Conservation (phyloP, 129 eudicot genomes). For the Rutidosis leptorrhynchoides region DNA sequence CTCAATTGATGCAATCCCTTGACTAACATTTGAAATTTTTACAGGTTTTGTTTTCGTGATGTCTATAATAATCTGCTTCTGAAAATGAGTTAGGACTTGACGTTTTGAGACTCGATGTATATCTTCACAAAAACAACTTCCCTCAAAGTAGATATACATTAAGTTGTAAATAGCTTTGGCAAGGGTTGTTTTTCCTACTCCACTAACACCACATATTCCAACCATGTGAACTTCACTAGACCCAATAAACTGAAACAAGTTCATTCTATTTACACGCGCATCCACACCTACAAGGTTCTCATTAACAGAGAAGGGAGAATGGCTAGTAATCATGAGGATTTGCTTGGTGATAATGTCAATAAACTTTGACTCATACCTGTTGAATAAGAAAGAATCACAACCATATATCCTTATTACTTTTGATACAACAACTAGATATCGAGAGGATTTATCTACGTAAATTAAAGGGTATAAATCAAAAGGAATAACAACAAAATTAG, state of each 20-base stretch:
- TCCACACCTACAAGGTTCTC: neutral
- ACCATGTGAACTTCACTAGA: neutral
- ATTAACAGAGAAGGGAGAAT: neutral
- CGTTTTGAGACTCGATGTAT: no score
- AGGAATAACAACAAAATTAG: no score
- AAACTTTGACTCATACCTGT: neutral
- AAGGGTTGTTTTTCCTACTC: constrained; percentile 12
- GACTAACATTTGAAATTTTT: constrained; percentile 6
- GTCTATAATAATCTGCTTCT: neutral
- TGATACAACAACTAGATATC: no score
- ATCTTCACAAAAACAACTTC: constrained; percentile 3
- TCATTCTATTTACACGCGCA: neutral
- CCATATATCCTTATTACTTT: no score
- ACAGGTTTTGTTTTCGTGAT: neutral
- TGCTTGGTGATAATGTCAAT: neutral
- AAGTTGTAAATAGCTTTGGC: constrained; percentile 10
- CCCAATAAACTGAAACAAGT: neutral
- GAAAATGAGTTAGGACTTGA: neutral
- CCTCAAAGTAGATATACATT: neutral
- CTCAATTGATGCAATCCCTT: neutral
- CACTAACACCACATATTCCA: constrained; percentile 17
- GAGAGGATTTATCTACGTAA: no score
- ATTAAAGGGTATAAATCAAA: no score
- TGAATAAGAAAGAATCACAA: neutral
- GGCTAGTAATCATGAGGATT: neutral